phyloP scores from a whole-genome alignment of 2,329 filamentous ascomycete genomes.

The Diaporthe caulivora region DNA sequence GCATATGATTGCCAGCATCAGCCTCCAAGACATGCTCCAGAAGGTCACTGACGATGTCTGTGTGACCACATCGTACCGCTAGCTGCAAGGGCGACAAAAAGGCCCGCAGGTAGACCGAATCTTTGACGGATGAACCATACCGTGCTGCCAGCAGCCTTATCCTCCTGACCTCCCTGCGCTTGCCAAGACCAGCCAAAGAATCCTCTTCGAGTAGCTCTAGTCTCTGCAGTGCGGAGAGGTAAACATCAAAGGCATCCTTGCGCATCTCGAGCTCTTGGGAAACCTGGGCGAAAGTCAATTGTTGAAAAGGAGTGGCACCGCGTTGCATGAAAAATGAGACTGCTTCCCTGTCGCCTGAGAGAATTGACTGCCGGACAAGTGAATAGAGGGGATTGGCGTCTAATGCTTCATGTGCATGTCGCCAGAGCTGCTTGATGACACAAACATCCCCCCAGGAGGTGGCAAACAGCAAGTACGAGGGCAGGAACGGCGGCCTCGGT shows the following conservation, averaged over 20 bases:
- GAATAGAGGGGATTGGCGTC: background rate
- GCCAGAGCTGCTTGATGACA: background rate
- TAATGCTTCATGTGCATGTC: too few relatives aligned
- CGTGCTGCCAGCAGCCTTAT: accelerated
- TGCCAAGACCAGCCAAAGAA: too few relatives aligned
- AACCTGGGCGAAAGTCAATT: background rate
- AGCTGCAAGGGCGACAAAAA: background rate
- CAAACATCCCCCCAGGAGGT: background rate
- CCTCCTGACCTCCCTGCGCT: background rate
- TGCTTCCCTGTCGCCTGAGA: background rate
- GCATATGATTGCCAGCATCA: background rate
- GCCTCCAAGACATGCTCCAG: background rate
- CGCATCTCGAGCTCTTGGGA: too few relatives aligned
- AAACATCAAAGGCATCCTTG: too few relatives aligned
- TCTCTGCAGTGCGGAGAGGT: too few relatives aligned
- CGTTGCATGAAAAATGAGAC: background rate
- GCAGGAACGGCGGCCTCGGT: background rate
- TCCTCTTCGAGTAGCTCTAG: too few relatives aligned
- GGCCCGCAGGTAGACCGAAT: too few relatives aligned
- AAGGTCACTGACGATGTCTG: background rate
- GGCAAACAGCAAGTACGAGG: background rate
- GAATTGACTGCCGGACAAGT: background rate
- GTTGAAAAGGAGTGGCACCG: background rate
- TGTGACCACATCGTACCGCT: background rate
- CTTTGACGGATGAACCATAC: background rate